Evolutionary conservation across 2,329 filamentous ascomycete genomes (phyloP).

Genomic region (Ceratocystis destructans): DNA sequence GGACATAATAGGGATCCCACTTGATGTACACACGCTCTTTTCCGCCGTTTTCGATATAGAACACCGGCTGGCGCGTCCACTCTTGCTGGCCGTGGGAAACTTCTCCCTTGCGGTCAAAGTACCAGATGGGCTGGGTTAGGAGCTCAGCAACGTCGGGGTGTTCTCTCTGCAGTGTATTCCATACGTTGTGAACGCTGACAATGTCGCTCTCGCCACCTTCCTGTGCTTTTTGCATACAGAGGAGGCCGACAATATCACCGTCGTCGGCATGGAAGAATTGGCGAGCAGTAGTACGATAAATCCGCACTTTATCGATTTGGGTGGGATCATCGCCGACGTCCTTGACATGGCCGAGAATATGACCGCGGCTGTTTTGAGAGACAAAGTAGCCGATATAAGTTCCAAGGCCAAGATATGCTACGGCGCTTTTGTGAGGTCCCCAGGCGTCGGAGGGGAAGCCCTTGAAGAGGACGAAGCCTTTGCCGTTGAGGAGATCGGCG

Average conservation of each 20-base stretch:
- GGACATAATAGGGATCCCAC: constrained; percentile 83
- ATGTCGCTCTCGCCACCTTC: constrained; percentile 78
- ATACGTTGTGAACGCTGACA: constrained; percentile 64
- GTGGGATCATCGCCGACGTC: constrained; percentile 65
- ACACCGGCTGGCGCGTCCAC: constrained; percentile 57
- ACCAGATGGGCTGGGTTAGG: constrained; percentile 69
- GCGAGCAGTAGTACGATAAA: constrained; percentile 70
- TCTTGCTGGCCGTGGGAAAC: constrained; percentile 58
- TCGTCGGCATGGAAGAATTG: constrained; percentile 55
- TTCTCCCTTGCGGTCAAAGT: constrained; percentile 86
- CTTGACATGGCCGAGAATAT: constrained; percentile 81
- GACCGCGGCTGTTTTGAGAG: constrained; percentile 70
- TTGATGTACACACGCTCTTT: constrained; percentile 48
- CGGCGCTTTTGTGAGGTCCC: constrained; percentile 65
- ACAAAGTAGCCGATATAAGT: constrained; percentile 81
- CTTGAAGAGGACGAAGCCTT: constrained; percentile 84
- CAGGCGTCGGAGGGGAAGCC: constrained; percentile 64
- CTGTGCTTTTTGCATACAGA: constrained; percentile 64
- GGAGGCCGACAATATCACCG: constrained; percentile 65
- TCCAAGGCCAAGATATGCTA: constrained; percentile 81
- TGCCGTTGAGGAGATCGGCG: constrained; percentile 52
- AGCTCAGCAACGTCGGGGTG: constrained; percentile 65
- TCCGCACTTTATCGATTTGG: constrained; percentile 75
- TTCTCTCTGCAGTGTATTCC: constrained; percentile 62
- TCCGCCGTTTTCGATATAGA: constrained; percentile 60